phyloP scores from a whole-genome alignment of 2,329 filamentous ascomycete species.

The Claviceps quebecensis region DNA sequence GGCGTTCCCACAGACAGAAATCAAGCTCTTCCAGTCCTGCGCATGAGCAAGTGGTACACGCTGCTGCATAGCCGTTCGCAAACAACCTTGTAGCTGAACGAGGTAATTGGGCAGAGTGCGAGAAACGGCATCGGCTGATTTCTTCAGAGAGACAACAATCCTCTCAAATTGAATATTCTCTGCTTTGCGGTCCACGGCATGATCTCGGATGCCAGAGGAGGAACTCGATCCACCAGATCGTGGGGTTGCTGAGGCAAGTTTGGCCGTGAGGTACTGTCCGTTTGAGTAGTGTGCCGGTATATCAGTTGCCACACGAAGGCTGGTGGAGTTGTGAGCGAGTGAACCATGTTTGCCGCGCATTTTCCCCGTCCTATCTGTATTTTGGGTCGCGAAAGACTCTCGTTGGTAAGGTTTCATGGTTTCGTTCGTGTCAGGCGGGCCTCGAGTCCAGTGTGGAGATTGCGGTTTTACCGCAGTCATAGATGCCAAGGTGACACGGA shows the following conservation, averaged over 20 bases:
- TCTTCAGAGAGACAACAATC: conserved; percentile 64
- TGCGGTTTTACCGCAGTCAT: conserved; percentile 15
- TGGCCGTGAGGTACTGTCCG: conserved; percentile 34
- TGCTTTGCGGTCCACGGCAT: conserved; percentile 50
- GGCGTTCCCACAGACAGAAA: conserved; percentile 55
- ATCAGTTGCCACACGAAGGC: conserved; percentile 42
- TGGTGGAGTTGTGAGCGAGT: conserved; percentile 35
- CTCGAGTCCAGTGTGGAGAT: conserved; percentile 7
- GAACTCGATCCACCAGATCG: conserved; percentile 72
- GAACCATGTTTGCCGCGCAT: conserved; percentile 21
- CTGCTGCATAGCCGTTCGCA: conserved; percentile 48
- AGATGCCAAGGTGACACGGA: conserved; percentile 39
- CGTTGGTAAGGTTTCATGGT: conserved; percentile 37
- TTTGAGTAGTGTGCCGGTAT: conserved; percentile 33
- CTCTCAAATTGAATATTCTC: conserved; percentile 72
- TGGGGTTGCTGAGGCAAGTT: conserved; percentile 51
- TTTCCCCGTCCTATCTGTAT: conserved; percentile 30
- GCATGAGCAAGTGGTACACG: conserved; percentile 45
- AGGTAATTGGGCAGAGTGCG: conserved; percentile 57
- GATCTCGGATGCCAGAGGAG: conserved; percentile 32
- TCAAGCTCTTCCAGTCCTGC: conserved; percentile 54
- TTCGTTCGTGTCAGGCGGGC: conserved; percentile 21
- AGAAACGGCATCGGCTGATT: conserved; percentile 59
- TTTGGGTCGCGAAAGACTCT: conserved; percentile 40
- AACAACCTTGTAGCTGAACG: conserved; percentile 48